A percentile compares a stretch with the other conserved stretches of the same genome.
Evolutionary conservation across 2,329 filamentous ascomycete genomes (phyloP).

Genomic region (Colletotrichum endophyticum): DNA sequence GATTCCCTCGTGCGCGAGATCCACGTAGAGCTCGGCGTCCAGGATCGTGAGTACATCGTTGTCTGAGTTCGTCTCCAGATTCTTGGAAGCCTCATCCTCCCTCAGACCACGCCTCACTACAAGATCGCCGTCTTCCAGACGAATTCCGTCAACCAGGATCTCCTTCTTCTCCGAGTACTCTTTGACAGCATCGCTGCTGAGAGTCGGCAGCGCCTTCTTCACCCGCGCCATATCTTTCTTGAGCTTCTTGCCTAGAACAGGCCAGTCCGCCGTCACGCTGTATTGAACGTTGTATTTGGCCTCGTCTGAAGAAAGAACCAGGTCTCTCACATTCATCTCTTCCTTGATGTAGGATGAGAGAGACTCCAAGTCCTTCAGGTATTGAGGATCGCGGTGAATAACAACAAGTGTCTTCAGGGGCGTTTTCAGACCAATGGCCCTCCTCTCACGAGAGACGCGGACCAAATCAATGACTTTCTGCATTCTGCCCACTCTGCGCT

Average conservation of each 20-base stretch:
- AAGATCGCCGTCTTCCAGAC: constrained; percentile 81
- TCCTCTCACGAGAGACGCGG: constrained; percentile 83
- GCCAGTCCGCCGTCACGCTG: constrained; percentile 90
- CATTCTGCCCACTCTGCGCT: constrained; percentile 89
- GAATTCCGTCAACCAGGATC: constrained; percentile 86
- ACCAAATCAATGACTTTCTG: constrained; percentile 94
- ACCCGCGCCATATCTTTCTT: constrained; percentile 94
- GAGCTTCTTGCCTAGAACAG: constrained; percentile 92
- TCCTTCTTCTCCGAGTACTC: constrained; percentile 74
- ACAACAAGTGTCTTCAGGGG: constrained; percentile 90
- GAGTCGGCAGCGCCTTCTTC: constrained; percentile 82
- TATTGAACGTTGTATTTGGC: constrained; percentile 92
- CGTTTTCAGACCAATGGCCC: constrained; percentile 85
- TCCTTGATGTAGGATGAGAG: constrained; percentile 89
- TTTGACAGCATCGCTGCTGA: constrained; percentile 83
- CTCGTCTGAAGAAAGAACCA: constrained; percentile 86
- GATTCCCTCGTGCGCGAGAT: constrained; percentile 86
- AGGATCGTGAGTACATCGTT: constrained; percentile 90
- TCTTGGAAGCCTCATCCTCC: constrained; percentile 72
- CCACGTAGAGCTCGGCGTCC: constrained; percentile 81
- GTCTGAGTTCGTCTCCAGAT: constrained; percentile 86
- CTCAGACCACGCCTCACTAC: constrained; percentile 81
- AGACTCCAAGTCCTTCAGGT: constrained; percentile 85
- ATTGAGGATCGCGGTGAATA: constrained; percentile 82
- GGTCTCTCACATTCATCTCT: constrained; percentile 87